Evolutionary conservation across 2,329 filamentous ascomycete species (phyloP).

Genomic region (Penicillium sp.): DNA sequence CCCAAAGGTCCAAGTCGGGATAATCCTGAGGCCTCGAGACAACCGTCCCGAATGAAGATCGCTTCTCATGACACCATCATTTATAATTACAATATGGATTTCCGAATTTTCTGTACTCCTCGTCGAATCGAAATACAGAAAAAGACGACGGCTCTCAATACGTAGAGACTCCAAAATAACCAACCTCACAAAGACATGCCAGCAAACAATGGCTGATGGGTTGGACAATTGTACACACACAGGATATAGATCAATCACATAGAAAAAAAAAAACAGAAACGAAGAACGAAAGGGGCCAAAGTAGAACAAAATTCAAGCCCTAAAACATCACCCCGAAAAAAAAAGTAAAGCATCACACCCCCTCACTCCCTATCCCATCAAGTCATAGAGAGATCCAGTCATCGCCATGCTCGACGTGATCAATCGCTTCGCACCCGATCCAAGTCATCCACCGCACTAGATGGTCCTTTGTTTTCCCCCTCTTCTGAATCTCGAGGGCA

Average conservation of each 20-base stretch:
- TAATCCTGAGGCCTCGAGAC: too few species aligned
- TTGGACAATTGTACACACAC: background rate
- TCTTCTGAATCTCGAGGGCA: background rate
- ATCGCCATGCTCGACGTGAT: slow-evolving; percentile 14
- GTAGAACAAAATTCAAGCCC: background rate
- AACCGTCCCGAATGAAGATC: too few species aligned
- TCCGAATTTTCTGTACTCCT: too few species aligned
- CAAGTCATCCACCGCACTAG: too few species aligned
- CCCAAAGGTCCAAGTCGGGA: too few species aligned
- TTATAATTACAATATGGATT: too few species aligned
- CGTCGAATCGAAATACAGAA: too few species aligned
- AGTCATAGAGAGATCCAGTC: slow-evolving; percentile 12
- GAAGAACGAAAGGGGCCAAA: background rate
- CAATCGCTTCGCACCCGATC: background rate
- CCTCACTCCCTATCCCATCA: background rate
- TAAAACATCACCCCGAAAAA: background rate
- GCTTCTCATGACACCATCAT: too few species aligned
- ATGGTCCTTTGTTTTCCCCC: slow-evolving; percentile 1
- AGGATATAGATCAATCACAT: background rate
- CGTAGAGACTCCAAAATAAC: too few species aligned
- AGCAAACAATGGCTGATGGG: too few species aligned
- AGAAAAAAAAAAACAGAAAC: background rate
- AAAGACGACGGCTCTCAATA: too few species aligned
- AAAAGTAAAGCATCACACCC: background rate
- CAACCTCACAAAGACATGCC: too few species aligned